Base-by-base conservation (phyloP, 768 basidiomycete species). In the Ramaria sp. region DNA sequence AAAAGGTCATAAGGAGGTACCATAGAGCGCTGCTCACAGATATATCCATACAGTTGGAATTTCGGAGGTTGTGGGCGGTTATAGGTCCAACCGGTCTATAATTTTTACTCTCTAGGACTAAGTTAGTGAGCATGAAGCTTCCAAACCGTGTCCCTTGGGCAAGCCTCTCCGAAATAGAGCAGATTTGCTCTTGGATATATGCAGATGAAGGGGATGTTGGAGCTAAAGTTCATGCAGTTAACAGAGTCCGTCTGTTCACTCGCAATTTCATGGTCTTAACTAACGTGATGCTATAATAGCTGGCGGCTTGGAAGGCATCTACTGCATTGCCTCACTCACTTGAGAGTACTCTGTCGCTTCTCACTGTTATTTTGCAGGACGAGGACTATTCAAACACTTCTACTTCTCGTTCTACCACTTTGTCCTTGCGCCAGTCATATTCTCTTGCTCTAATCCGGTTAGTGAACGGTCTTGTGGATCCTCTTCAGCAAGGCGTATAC, bases 401-500 rank as follows among this genome's bases (percentile, higher is more conserved):
- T n/a, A n/a, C n/a, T 41, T 20, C 30, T 33, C 58, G 15, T 57
- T 60, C 6, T 41, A 24, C 51, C 17, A 63, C 68, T 38, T 74
- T 89, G 37, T 69, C 74, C 51, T 68, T 89, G 54, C 79, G 94
- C 19, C 86, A 93, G 63, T 80, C 79, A 59, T 92, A 91, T 68
- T 82, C 90, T 9, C 74, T 86, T 24, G 83, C 91, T 1, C 73
- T 96, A 59, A 86, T 94, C 58, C 76, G 95, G 33, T 81, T 98
- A 62, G 89, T 98, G 61, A 99, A 98, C 63, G 90, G 92, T 1
- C 77, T 98, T 38, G 95, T 97, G 7, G 96, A 99, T 65, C 92
- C 94, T 13, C 74, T 96, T 11, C 96, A 99, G 65, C 77, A 82
- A 10, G 91, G 93, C 7, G 78, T 80, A 19, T 98, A 88, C 66